A percentile compares a stretch with the other conserved stretches of the same genome.
phyloP scores from a whole-genome alignment of 2,329 filamentous ascomycete species.

The Blumeria hordei region DNA sequence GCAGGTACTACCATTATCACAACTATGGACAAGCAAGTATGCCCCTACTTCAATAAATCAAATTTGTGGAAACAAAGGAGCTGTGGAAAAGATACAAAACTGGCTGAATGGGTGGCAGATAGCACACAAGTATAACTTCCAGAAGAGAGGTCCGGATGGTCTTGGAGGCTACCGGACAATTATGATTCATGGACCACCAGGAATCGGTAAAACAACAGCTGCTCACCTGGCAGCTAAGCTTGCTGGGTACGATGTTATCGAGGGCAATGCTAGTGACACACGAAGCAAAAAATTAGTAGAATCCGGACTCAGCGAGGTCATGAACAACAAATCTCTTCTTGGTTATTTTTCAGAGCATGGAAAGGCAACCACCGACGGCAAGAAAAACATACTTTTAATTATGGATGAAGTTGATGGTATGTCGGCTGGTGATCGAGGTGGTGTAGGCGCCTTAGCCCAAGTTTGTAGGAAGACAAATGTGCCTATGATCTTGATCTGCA shows the following conservation, averaged over 20 bases:
- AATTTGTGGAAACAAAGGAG: constrained; percentile 83
- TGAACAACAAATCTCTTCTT: constrained; percentile 79
- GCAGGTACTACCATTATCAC: constrained; percentile 24
- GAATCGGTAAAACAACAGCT: constrained; percentile 92
- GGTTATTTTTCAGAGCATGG: constrained; percentile 76
- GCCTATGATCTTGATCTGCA: constrained; percentile 92
- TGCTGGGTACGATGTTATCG: constrained; percentile 79
- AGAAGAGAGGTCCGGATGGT: constrained; percentile 61
- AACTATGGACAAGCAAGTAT: constrained; percentile 88
- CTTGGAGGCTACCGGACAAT: constrained; percentile 67
- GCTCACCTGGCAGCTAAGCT: constrained; percentile 83
- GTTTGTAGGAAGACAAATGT: constrained; percentile 90
- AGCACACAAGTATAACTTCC: constrained; percentile 57
- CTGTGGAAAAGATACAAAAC: constrained; percentile 68
- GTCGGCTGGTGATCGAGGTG: constrained; percentile 89
- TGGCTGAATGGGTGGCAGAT: constrained; percentile 74
- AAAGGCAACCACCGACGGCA: constrained; percentile 52
- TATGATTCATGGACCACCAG: constrained; percentile 83
- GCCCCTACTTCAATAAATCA: constrained; percentile 64
- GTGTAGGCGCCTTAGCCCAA: constrained; percentile 79
- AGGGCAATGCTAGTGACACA: constrained; percentile 88
- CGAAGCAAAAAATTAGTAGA: constrained; percentile 93
- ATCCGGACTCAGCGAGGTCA: constrained; percentile 60
- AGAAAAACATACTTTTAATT: constrained; percentile 86
- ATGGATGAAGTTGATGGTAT: constrained; percentile 99